Conservation (phyloP, 192 early-diverging fungal genomes). For the Mycoemilia scoparia region DNA sequence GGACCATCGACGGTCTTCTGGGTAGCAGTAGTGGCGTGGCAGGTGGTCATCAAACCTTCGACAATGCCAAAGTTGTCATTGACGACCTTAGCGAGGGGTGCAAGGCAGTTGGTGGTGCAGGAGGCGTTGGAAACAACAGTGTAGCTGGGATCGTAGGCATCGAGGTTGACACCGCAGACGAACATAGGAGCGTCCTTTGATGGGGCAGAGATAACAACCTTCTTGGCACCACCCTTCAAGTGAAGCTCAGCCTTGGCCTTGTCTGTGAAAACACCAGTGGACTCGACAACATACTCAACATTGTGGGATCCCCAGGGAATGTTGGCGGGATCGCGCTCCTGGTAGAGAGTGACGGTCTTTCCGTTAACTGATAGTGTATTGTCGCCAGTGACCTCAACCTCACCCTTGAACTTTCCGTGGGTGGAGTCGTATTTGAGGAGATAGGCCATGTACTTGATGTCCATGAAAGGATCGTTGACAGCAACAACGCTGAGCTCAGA, state of each 20-base stretch:
- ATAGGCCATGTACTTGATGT: conserved; percentile 94
- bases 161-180: conserved; percentile 92
- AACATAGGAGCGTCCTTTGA: conserved; percentile 96
- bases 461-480: conserved; percentile 96
- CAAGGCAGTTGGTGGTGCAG: conserved; percentile 99
- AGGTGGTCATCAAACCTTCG: conserved; percentile 97
- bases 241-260: conserved; percentile 69
- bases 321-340: conserved; percentile 57
- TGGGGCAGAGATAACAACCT: conserved; percentile 97
- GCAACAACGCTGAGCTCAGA: conserved; percentile 58
- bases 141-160: conserved; percentile 73
- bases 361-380: conserved; percentile 87
- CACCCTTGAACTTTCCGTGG: conserved; percentile 85
- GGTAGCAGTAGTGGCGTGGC: conserved; percentile 95
- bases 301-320: conserved; percentile 76
- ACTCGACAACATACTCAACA: conserved; percentile 92
- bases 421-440: conserved; percentile 97
- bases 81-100: conserved; percentile 92
- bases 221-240: conserved; percentile 87
- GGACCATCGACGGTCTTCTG: conserved; percentile 99
- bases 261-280: conserved; percentile 96
- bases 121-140: conserved; percentile 94
- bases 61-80: conserved; percentile 89
- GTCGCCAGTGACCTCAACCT: conserved; percentile 54
- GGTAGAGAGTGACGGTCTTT: conserved; percentile 49